Evolutionary conservation across 768 basidiomycete genomes (phyloP).

Genomic region (Hygrocybe punicea): DNA sequence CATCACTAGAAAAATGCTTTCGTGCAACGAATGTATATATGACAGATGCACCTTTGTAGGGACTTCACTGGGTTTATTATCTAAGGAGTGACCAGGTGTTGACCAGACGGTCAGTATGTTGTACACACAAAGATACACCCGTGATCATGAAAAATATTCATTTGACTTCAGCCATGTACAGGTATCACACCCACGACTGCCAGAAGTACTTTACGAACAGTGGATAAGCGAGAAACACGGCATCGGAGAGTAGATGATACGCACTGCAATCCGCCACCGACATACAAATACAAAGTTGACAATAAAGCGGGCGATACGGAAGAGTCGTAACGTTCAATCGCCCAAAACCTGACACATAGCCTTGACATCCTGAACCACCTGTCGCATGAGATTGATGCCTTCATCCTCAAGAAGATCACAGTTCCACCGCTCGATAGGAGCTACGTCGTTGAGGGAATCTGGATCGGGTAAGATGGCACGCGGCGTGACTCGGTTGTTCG

Average conservation of each 20-base stretch:
- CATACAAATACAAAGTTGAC: too few relatives aligned
- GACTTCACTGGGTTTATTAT: background rate
- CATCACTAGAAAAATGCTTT: constrained; percentile 24
- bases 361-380: constrained; percentile 25
- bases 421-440: constrained; percentile 35
- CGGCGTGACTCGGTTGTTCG: constrained; percentile 14
- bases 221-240: too few relatives aligned
- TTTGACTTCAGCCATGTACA: too few relatives aligned
- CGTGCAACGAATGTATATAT: background rate
- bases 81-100: too few relatives aligned
- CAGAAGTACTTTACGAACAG: too few relatives aligned
- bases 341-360: background rate
- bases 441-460: constrained; percentile 18
- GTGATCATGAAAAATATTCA: too few relatives aligned
- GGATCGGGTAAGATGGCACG: constrained; percentile 9
- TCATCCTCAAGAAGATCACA: constrained; percentile 34
- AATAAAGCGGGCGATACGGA: background rate
- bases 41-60: background rate
- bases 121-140: too few relatives aligned
- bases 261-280: too few relatives aligned
- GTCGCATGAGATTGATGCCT: constrained; percentile 29
- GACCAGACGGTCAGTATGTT: too few relatives aligned
- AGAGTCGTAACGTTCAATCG: too few relatives aligned
- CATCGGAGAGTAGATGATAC: too few relatives aligned
- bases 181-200: too few relatives aligned